Conservation (phyloP, 768 basidiomycete species). For the Mycena sanguinolenta region DNA sequence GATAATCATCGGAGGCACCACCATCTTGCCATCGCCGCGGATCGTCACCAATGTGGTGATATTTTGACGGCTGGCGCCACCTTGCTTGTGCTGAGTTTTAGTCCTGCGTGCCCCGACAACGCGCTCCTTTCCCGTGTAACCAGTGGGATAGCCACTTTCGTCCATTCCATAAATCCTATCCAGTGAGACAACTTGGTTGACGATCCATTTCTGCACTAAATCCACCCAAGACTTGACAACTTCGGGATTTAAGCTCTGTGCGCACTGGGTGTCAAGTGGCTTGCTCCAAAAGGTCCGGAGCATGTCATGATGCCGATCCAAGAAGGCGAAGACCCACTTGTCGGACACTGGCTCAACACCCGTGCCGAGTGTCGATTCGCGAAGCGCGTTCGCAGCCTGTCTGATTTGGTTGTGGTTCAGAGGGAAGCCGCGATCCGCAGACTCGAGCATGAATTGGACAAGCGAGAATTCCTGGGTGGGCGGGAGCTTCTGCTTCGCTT, state of each 20-base stretch:
- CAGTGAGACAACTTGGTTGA: conserved; percentile 39
- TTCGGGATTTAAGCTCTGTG: conserved; percentile 45
- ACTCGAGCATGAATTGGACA: conserved; percentile 39
- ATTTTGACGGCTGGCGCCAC: conserved; percentile 44
- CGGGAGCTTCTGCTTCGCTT: conserved; percentile 4
- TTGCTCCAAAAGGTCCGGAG: conserved; percentile 49
- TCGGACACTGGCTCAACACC: conserved; percentile 31
- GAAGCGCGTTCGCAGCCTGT: conserved; percentile 36
- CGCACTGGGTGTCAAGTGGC: conserved; percentile 48
- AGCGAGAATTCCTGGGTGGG: conserved; percentile 26
- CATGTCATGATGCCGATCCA: conserved; percentile 42
- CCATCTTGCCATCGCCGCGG: conserved; percentile 42
- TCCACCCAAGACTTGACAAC: conserved; percentile 49
- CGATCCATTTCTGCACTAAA: conserved; percentile 43
- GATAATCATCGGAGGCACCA: conserved; percentile 40
- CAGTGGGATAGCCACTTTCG: conserved; percentile 48
- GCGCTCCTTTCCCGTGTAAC: conserved; percentile 39
- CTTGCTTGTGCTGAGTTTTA: conserved; percentile 49
- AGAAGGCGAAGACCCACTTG: conserved; percentile 43
- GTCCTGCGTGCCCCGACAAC: conserved; percentile 43
- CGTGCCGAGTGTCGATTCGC: conserved; percentile 15
- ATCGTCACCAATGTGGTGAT: conserved; percentile 45
- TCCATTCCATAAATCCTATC: conserved; percentile 51
- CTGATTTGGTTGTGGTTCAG: conserved; percentile 25
- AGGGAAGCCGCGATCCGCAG: conserved; percentile 36